Evolutionary conservation across 331 rosid genomes (phyloP).

Genomic region (Spiraea crenata): DNA sequence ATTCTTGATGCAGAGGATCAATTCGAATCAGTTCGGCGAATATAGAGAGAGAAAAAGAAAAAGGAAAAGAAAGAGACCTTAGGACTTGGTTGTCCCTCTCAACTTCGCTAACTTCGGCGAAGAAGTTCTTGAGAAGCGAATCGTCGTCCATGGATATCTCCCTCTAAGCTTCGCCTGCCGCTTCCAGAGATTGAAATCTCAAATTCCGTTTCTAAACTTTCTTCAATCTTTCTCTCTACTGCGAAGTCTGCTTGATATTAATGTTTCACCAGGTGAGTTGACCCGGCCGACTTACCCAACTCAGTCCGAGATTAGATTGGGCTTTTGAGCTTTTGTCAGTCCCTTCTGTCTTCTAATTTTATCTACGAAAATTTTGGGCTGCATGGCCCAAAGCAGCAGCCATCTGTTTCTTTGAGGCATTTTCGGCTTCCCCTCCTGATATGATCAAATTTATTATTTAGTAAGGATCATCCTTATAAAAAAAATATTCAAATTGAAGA

Average conservation of each 20-base stretch:
- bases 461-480: no score
- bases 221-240: not conserved
- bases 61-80: constrained; percentile 42
- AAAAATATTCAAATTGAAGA: no score
- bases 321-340: no score
- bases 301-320: no score
- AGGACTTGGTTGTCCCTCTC: constrained; percentile 92
- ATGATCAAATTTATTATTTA: no score
- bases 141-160: constrained; percentile 53
- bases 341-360: no score
- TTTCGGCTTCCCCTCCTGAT: no score
- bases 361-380: no score
- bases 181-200: not conserved
- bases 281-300: not conserved
- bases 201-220: not conserved
- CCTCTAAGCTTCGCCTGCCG: constrained; percentile 19
- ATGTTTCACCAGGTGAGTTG: constrained; percentile 2
- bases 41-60: constrained; percentile 4
- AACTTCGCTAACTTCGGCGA: constrained; percentile 97
- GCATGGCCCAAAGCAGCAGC: no score
- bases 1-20: no score
- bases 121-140: constrained; percentile 90
- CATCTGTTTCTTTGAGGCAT: no score
- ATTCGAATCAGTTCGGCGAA: no score
- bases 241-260: not conserved